Evolutionary conservation across 1,284 basidiomycete species (phyloP), one percentile per base, ranked within the genome.

Genomic region (Apiotrichum mycotoxinovorans): DNA sequence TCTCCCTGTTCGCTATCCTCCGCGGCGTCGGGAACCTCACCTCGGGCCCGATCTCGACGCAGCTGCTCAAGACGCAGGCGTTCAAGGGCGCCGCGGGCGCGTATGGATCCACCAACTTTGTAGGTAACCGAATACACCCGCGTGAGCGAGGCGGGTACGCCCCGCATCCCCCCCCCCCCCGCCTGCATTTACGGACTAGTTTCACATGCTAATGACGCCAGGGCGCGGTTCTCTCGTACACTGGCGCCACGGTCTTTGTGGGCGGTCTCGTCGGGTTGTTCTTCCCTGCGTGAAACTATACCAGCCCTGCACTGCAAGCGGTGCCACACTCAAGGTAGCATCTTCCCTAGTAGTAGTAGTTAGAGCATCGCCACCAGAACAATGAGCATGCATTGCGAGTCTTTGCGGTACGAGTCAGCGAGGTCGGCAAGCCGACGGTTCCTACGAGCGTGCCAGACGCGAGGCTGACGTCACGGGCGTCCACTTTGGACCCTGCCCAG

Each of bases 21-120:
- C 55, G 72, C 37, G 76, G 75, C 10, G 61, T 78, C 9, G 76
- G 75, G 17, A 75, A 72, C 56, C 65, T 78, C 41, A 66, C 70
- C 2, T 74, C 70, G 11, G 74, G 69, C 23, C 71, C 72, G 15
- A 65, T 72, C n/a, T 67, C 68, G 4, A 63, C 66, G 20, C 57
- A 62, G 12, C 57, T 74, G 26, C 61, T 74, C 47, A 67, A 67
- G 48, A 40, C 56, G n/a, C 49, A 58, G 3, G 51, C 66, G 35
- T 52, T 58, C 42, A 52, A 53, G 15, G 69, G 69, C 18, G 64
- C 62, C 1, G 61, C 66, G 0, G 74, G 74, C 11, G 72, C 67
- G 1, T 75, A 74, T 51, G 74, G 72, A 1, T 51, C 66, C 22
- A 59, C 64, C 20, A 73, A 75, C 57, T 75, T 55, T 34, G 56